These are phyloP conservation scores for Sisymbrium altissimum DNA, from an alignment of 345 rosid genomes.

Conservation along the genomic window DNA sequence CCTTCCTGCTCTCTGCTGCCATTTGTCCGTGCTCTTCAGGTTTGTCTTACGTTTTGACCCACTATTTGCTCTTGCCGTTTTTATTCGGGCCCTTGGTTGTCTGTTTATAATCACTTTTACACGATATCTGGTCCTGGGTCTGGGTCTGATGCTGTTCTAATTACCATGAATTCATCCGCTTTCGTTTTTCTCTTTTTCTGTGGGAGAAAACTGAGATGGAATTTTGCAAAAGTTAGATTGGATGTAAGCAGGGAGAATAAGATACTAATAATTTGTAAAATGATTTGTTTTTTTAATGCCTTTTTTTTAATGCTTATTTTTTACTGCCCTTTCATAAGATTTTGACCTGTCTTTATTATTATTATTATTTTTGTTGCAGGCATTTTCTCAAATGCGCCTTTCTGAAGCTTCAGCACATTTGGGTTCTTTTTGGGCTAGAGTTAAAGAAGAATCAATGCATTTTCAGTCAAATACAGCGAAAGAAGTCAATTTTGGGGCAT, in stretches of 20 bases:
- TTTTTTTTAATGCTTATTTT: constrained; percentile 13
- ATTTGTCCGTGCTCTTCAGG: constrained; percentile 98
- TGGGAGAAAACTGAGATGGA: constrained; percentile 12
- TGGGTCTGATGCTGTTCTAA: constrained; percentile 5
- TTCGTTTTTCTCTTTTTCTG: not conserved
- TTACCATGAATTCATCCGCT: constrained; percentile 7
- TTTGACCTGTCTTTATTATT: not conserved
- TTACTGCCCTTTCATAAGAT: constrained; percentile 2
- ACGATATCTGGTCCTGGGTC: constrained; percentile 3
- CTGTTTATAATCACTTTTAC: not conserved
- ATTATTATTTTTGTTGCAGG: constrained; percentile 44
- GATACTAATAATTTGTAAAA: constrained; percentile 7
- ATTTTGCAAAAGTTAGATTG: constrained; percentile 4
- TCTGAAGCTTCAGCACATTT: constrained; percentile 98
- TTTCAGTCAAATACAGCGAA: constrained; percentile 53
- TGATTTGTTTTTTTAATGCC: not conserved
- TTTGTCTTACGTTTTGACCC: constrained; percentile 38
- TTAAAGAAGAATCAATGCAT: constrained; percentile 69
- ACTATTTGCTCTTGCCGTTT: not conserved
- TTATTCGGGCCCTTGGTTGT: not conserved
- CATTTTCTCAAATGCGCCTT: constrained; percentile 95
- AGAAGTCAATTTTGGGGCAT: constrained; percentile 61
- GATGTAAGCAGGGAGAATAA: not conserved
- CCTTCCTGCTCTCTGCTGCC: constrained; percentile 90
- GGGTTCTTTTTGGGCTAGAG: constrained; percentile 86